A percentile compares a stretch with the other conserved stretches of the same genome.
These are phyloP conservation scores for Firmiana major DNA, from an alignment of 345 rosid genomes.

Conservation along the genomic window DNA sequence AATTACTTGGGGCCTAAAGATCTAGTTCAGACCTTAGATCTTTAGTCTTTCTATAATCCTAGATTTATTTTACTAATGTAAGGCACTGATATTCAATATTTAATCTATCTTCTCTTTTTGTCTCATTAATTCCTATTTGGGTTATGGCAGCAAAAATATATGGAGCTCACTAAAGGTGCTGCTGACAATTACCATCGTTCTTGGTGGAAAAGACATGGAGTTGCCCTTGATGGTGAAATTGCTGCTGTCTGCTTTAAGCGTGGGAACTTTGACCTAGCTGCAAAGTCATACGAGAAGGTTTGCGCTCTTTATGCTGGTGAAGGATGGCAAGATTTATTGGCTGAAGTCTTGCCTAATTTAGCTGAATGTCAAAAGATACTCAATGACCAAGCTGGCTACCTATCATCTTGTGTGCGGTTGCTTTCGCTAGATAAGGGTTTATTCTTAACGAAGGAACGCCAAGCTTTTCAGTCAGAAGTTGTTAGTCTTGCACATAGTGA, in stretches of 20 bases:
- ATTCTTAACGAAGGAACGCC: constrained; percentile 77
- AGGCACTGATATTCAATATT: constrained; percentile 1
- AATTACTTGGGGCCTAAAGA: neutral
- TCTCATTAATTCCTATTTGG: constrained; percentile 15
- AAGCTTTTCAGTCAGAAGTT: constrained; percentile 92
- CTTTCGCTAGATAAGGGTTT: constrained; percentile 86
- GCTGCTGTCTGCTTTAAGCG: constrained; percentile 90
- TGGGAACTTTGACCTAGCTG: constrained; percentile 89
- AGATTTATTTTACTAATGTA: neutral
- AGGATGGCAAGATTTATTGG: constrained; percentile 97
- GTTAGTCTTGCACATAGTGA: constrained; percentile 88
- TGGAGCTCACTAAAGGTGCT: constrained; percentile 91
- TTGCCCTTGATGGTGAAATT: constrained; percentile 95
- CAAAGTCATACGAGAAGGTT: constrained; percentile 95
- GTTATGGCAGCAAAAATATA: constrained; percentile 74
- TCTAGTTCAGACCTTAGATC: neutral
- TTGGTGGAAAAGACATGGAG: constrained; percentile 99
- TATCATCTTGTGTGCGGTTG: constrained; percentile 86
- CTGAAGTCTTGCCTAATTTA: constrained; percentile 88
- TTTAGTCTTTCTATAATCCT: neutral
- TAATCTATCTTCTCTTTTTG: neutral
- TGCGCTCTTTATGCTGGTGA: constrained; percentile 95
- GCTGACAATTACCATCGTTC: constrained; percentile 91
- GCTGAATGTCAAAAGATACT: constrained; percentile 94
- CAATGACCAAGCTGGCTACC: constrained; percentile 90